Conservation (phyloP, 164 flowering plant genomes). For the Vitis labrusca region DNA sequence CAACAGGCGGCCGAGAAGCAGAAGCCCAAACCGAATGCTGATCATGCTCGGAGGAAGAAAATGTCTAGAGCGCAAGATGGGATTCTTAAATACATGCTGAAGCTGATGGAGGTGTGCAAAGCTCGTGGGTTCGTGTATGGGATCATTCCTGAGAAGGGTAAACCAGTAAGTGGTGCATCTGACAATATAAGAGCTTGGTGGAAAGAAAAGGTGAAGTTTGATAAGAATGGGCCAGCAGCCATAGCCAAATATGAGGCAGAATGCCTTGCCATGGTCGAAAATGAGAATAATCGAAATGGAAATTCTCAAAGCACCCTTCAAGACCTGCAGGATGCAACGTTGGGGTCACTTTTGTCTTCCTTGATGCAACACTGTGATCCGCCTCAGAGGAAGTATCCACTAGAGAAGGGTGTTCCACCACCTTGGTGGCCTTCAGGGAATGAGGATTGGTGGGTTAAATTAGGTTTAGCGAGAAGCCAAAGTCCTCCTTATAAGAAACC, state of each 20-base stretch:
- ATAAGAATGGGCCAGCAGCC: conserved; percentile 74
- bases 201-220: conserved; percentile 74
- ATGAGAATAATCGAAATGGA: conserved; percentile 33
- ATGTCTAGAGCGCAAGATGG: conserved; percentile 79
- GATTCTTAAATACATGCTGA: conserved; percentile 68
- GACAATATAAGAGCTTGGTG: conserved; percentile 73
- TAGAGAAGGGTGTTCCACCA: conserved; percentile 59
- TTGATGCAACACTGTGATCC: conserved; percentile 66
- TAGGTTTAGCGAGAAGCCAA: conserved; percentile 46
- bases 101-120: conserved; percentile 75
- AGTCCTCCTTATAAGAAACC: conserved; percentile 67
- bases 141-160: conserved; percentile 67
- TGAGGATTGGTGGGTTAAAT: conserved; percentile 62
- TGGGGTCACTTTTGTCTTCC: conserved; percentile 59
- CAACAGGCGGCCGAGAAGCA: conserved; percentile 55
- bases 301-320: conserved; percentile 47
- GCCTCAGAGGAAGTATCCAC: conserved; percentile 57
- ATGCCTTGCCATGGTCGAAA: conserved; percentile 36
- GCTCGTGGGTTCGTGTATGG: conserved; percentile 70
- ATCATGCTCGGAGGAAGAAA: conserved; percentile 63
- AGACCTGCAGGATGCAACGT: conserved; percentile 67
- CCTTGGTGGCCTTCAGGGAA: conserved; percentile 77
- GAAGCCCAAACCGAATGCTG: conserved; percentile 47
- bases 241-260: conserved; percentile 60
- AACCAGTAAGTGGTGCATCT: conserved; percentile 60